Conservation (phyloP, 23 red algal species). For the Pyropia yezoensis region DNA sequence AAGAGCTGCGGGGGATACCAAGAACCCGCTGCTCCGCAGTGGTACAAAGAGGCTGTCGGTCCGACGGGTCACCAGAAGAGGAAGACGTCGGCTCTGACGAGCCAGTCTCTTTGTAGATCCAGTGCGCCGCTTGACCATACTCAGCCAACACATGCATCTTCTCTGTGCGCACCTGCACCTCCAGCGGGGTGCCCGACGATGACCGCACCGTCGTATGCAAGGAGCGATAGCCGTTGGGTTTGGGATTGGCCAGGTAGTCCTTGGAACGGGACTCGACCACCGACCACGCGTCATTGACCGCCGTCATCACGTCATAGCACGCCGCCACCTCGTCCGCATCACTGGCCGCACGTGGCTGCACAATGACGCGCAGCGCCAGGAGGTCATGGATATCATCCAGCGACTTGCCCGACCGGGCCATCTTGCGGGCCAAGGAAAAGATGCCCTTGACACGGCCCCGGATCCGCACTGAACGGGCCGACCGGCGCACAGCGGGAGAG, state of each 20-base stretch:
- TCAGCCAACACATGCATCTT: constrained; percentile 89
- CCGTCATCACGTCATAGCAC: constrained; percentile 44
- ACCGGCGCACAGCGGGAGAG: constrained; percentile 18
- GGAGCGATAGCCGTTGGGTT: constrained; percentile 80
- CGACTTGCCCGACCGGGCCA: constrained; percentile 52
- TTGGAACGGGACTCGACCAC: constrained; percentile 35
- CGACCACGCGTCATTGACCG: constrained; percentile 35
- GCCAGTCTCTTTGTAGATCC: constrained; percentile 69
- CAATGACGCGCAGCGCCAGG: constrained; percentile 70
- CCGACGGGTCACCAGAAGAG: no score
- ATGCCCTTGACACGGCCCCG: constrained; percentile 85
- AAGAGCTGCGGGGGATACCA: no score
- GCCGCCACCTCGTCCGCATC: constrained; percentile 33
- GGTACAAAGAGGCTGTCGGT: no score
- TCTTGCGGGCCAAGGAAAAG: constrained; percentile 82
- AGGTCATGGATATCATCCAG: constrained; percentile 75
- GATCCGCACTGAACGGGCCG: constrained; percentile 23
- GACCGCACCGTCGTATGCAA: constrained; percentile 65
- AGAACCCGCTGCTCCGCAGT: no score
- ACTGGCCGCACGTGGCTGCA: constrained; percentile 38
- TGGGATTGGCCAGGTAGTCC: constrained; percentile 67
- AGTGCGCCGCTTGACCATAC: constrained; percentile 80
- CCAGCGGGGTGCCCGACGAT: constrained; percentile 40
- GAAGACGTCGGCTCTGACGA: no score
- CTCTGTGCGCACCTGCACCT: constrained; percentile 78